Conservation (phyloP, 2,329 filamentous ascomycete genomes). For the Trematosphaeria pertusa region DNA sequence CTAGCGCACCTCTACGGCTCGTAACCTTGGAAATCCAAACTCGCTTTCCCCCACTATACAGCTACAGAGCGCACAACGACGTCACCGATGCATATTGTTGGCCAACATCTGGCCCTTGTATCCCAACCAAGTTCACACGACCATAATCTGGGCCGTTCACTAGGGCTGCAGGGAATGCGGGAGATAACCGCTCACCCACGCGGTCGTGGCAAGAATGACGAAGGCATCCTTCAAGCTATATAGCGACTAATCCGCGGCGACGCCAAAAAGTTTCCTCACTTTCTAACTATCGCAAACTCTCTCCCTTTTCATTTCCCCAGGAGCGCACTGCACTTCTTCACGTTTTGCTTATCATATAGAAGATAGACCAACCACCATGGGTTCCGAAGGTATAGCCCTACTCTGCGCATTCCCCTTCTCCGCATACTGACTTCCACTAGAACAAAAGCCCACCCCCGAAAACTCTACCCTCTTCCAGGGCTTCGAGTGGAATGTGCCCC, state of each 20-base stretch:
- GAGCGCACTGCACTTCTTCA: too few species aligned
- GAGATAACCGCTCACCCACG: conserved; percentile 27
- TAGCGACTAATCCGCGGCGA: not conserved
- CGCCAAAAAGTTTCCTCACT: too few species aligned
- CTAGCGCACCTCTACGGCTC: not conserved
- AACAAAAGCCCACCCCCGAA: conserved; percentile 39
- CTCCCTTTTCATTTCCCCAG: too few species aligned
- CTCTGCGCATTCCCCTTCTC: too few species aligned
- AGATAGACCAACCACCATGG: conserved; percentile 23
- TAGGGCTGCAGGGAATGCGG: conserved; percentile 16
- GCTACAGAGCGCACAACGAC: conserved; percentile 23
- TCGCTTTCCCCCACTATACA: not conserved
- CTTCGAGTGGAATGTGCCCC: conserved; percentile 76
- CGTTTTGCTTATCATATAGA: too few species aligned
- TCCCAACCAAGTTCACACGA: not conserved
- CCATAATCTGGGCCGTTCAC: conserved; percentile 16
- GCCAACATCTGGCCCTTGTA: conserved; percentile 13
- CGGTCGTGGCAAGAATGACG: not conserved
- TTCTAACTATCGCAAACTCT: too few species aligned
- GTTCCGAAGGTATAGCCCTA: conserved; percentile 30
- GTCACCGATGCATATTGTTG: conserved; percentile 36
- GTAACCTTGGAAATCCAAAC: not conserved
- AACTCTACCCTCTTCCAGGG: conserved; percentile 67
- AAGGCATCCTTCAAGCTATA: not conserved
- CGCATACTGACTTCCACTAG: conserved; percentile 27